A percentile compares a stretch with the other conserved stretches of the same genome.
Conservation (phyloP, 2,329 filamentous ascomycete genomes). For the Paradendryphiella salina region DNA sequence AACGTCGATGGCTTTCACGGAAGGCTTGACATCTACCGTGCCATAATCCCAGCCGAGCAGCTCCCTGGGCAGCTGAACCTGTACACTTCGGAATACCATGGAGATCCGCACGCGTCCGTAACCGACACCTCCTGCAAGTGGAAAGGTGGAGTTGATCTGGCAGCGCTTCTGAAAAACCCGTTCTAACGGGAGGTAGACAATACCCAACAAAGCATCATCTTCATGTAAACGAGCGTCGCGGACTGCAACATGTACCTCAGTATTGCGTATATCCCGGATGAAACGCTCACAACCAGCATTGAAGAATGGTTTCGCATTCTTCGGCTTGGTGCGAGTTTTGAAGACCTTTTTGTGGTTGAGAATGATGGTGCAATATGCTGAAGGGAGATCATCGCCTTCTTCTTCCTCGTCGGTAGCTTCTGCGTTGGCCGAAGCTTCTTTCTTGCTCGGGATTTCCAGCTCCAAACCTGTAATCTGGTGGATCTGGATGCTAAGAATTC, state of each 20-base stretch:
- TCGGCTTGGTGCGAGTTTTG: slow-evolving; percentile 74
- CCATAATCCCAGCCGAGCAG: slow-evolving; percentile 72
- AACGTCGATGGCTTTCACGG: slow-evolving; percentile 55
- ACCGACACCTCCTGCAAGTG: slow-evolving; percentile 71
- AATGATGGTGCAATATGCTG: slow-evolving; percentile 72
- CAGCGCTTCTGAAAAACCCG: slow-evolving; percentile 65
- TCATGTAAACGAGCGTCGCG: slow-evolving; percentile 70
- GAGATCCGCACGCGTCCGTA: slow-evolving; percentile 70
- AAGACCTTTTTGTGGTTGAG: slow-evolving; percentile 72
- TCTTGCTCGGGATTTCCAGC: slow-evolving; percentile 62
- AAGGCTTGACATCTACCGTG: slow-evolving; percentile 65
- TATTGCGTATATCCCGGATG: slow-evolving; percentile 67
- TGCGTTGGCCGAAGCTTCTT: slow-evolving; percentile 52
- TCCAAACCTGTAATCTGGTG: slow-evolving; percentile 73
- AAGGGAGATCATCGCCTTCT: slow-evolving; percentile 65
- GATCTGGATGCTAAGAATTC: slow-evolving; percentile 70
- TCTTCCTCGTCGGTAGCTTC: slow-evolving; percentile 63
- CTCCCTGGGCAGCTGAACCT: slow-evolving; percentile 62
- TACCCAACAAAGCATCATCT: slow-evolving; percentile 68
- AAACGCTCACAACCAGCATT: slow-evolving; percentile 76
- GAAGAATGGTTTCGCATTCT: slow-evolving; percentile 77
- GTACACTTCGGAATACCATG: slow-evolving; percentile 72
- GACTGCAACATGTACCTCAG: slow-evolving; percentile 69
- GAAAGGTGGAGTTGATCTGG: slow-evolving; percentile 68
- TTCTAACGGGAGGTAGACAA: slow-evolving; percentile 67